These are phyloP conservation scores for Nowakowskiella sp. DNA, from an alignment of 192 early-diverging fungal genomes.

Conservation along the genomic window DNA sequence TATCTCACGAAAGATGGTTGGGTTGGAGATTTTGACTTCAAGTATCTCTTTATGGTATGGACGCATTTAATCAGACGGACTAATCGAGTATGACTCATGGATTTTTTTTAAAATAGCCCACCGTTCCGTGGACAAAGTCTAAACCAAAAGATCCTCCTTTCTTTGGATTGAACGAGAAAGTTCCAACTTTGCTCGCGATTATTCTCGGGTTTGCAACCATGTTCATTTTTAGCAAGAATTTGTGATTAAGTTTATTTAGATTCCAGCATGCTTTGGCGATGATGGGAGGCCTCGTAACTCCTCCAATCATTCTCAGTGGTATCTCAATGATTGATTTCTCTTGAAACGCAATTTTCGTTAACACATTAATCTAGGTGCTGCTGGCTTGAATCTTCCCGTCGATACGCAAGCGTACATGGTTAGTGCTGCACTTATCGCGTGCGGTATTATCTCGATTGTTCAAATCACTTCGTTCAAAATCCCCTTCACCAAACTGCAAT, in stretches of 20 bases:
- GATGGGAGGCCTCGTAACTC: neutral
- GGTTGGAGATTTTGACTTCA: constrained; percentile 40
- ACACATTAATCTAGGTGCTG: too few species aligned
- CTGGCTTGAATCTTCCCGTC: constrained; percentile 1
- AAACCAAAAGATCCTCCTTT: constrained; percentile 26
- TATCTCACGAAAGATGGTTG: too few species aligned
- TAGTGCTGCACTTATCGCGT: constrained; percentile 43
- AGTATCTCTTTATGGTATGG: neutral
- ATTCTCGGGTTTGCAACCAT: too few species aligned
- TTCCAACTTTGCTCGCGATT: constrained; percentile 30
- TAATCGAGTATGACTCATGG: constrained; percentile 13
- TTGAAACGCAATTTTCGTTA: too few species aligned
- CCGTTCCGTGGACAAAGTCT: constrained; percentile 22
- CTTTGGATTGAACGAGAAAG: constrained; percentile 30
- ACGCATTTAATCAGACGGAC: neutral
- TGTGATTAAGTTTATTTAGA: too few species aligned
- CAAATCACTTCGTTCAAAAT: constrained; percentile 49
- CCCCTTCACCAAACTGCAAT: constrained; percentile 17
- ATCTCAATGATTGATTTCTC: too few species aligned
- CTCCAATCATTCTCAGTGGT: neutral
- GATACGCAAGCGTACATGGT: constrained; percentile 36
- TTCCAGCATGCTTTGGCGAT: constrained; percentile 10
- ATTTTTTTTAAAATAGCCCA: constrained; percentile 37
- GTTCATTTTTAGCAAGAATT: too few species aligned
- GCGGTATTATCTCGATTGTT: constrained; percentile 40